Evolutionary conservation across 805 yeast genomes (phyloP), one percentile per base, ranked within the genome.

Genomic region (Yarrowia bubula): DNA sequence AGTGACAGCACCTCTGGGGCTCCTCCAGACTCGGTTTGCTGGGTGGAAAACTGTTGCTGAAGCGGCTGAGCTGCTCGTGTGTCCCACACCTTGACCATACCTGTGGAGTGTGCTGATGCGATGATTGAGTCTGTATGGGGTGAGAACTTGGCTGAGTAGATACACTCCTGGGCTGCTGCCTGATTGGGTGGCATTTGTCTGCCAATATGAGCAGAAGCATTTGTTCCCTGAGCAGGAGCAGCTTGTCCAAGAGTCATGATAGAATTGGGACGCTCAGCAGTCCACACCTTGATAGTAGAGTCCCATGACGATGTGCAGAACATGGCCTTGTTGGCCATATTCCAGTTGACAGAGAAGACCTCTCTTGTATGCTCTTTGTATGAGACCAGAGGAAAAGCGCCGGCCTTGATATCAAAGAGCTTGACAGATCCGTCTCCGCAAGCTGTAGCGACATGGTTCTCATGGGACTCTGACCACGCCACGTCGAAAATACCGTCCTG

Each of bases 371-470:
- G 99, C 71, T 90, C 98, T 53, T 83, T 81, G 53, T 67, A 69
- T 11, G 68, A 70, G 35, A 66, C 66, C 14, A 75, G 53, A 11
- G 77, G 77, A 65, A 71, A 74, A 2, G 68, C 60, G 7, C 65
- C 65, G 10, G 71, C 69, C 2, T 85, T 82, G 44, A 82, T 80
- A 75, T 93, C 99, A 72, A 92, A 93, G 62, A 93, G 75, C 68
- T 92, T 88, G 39, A 93, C 78, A 0, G 90, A 79, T 0, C 98
- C 98, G 76, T 93, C 99, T 1, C 99, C 99, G 67, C 89, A 86
- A 17, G 96, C 93, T 0, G 84, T 85, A 3, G 84, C 82, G 1
- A 89, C 82, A 70, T 92, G 98, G 75, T 90, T 92, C 67, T 92
- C 98, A 75, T 93, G 93, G 6, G 80, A 64, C 74, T 93, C 99